Evolutionary conservation across 2,329 filamentous ascomycete species (phyloP), one percentile per base, ranked within the genome.

Genomic region (Huntiella decipiens): DNA sequence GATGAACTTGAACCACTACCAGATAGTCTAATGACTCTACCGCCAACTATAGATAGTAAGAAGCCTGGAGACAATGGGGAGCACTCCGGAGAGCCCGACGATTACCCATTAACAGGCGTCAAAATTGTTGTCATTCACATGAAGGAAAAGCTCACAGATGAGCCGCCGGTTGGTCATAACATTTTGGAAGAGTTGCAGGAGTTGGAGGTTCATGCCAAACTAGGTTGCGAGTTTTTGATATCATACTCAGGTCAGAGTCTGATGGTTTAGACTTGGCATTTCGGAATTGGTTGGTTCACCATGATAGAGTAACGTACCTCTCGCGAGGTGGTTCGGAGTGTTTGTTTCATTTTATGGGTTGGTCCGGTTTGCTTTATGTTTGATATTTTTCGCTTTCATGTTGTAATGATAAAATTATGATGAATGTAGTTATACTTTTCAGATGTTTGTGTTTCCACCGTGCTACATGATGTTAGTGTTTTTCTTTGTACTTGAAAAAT

Each of bases 41-140:
- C 66, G 1, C 67, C 68, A 0, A 69, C 67, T 0, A 63, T 61
- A 1, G 67, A 66, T 3, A 47, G 56, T 3, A 64, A 64, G 33
- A 51, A 53, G 4, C 5, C 47, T 54, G n/a, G 19, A 47, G 17
- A 40, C 45, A 6, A 51, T 46, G 8, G 53, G 45, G 17, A 37
- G 11, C 45, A 39, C 41, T 50, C 51, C 4, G 53, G 46, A 31
- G 52, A 48, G 13, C 51, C 56, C 2, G 36, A 56, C n/a, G 53
- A 50, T 4, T 48, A 57, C 56, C 77, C 77, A 5, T 66, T 98
- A 4, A 65, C 68, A 44, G 86, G 85, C 0, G 58, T 96, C 22
- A 81, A 77, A 51, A 67, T 98, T 1, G 77, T 95, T 43, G 75
- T 96, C 46, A 96, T 96, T 34, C 91, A 98, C 57, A 74, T 96